Base-by-base conservation (phyloP, 345 rosid species). In the Acer negundo region DNA sequence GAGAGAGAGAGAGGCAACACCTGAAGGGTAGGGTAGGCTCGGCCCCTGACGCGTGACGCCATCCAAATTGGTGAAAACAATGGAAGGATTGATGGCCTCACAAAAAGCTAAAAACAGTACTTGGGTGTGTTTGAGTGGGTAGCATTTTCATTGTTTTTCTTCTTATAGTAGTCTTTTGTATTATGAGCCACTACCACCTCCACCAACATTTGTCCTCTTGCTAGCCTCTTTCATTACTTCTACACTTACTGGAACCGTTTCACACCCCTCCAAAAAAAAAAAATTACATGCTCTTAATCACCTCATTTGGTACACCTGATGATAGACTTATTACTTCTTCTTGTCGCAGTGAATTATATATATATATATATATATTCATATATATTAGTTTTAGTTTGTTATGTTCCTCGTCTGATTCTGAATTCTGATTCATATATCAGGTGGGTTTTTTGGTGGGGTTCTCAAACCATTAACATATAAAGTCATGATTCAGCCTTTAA, bases 131-230 rank as follows among this genome's bases (percentile, higher is more conserved):
- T 67, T 56, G 47, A 79, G 89, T 85, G 85, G 84, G 79, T 73
- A 80, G 69, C 72, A 75, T 82, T 84, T 85, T 82, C 77, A 67
- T 74, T 80, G 79, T 80, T 83, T 74, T 73, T 62, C 80, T 77
- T 63, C 53, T 75, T 78, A 61, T 59, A 79, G 80, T 70, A 80
- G 77, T 66, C 75, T n/a, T 77, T 80, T 69, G 82, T 63, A 69
- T 79, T 77, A 81, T 79, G 79, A 87, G 77, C 83, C 95, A 89
- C 87, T 88, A 91, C 59, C 85, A 80, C 70, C 86, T 80, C 96
- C 93, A 91, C 92, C 86, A 85, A 59, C 70, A 58, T 80, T 84
- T 88, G 91, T 88, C 92, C 79, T 79, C 83, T 82, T 88, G 81
- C 83, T 82, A 87, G 82, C 83, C 80, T 78, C 73, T 67, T 61